Percentiles rank a stretch among this genome's conserved stretches.
phyloP scores from a whole-genome alignment of 2,329 filamentous ascomycete species.

The Acephala macrosclerotiorum region DNA sequence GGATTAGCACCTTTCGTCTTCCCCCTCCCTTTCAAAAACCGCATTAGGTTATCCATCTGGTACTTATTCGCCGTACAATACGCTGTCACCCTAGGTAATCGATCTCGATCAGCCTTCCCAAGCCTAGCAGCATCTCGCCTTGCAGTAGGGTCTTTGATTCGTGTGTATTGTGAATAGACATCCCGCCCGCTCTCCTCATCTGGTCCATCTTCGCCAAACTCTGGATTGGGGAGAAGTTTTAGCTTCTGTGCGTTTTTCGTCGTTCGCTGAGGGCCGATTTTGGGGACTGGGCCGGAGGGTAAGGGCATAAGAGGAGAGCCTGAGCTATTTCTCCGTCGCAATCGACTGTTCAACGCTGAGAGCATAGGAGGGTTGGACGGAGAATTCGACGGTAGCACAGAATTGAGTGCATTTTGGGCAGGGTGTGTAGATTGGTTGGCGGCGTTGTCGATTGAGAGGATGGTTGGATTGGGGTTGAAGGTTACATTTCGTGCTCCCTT shows the following conservation, averaged over 20 bases:
- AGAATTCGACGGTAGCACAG: conserved; percentile 44
- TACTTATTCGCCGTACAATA: conserved; percentile 96
- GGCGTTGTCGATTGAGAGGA: conserved; percentile 62
- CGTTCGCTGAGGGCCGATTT: conserved; percentile 93
- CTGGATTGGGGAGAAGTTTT: conserved; percentile 93
- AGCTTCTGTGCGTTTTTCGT: conserved; percentile 97
- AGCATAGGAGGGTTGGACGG: conserved; percentile 65
- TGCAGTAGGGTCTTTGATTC: conserved; percentile 96
- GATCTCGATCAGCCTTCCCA: conserved; percentile 90
- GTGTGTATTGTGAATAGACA: conserved; percentile 96
- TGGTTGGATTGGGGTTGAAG: conserved; percentile 75
- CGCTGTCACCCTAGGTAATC: conserved; percentile 89
- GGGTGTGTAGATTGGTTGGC: conserved; percentile 54
- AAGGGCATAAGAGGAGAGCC: conserved; percentile 55
- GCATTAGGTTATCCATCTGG: conserved; percentile 86
- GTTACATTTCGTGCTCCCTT: conserved; percentile 66
- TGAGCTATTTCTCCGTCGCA: conserved; percentile 86
- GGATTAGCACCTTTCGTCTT: conserved; percentile 82
- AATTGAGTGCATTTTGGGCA: conserved; percentile 37
- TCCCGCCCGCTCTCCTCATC: conserved; percentile 94
- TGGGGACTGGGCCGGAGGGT: conserved; percentile 53
- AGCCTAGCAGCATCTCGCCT: conserved; percentile 89
- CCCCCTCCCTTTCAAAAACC: conserved; percentile 85
- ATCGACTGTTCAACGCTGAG: conserved; percentile 84
- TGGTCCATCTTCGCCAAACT: conserved; percentile 75